These are phyloP conservation scores for Pseudopithomyces maydicus DNA, from an alignment of 2,329 filamentous ascomycete species.

Conservation along the genomic window DNA sequence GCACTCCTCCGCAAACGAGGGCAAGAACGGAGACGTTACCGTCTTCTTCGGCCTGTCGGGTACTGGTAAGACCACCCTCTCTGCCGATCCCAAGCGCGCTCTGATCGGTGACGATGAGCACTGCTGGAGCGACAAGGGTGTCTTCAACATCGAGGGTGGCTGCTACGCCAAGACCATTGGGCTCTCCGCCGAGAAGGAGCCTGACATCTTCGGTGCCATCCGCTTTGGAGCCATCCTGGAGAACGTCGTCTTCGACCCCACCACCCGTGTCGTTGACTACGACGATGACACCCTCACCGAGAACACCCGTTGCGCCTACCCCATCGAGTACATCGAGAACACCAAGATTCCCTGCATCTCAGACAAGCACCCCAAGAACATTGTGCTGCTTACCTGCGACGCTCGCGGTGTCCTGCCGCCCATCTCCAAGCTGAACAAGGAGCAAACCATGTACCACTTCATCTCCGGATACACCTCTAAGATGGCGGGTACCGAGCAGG, in stretches of 20 bases:
- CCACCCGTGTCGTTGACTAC: constrained; percentile 90
- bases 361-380: constrained; percentile 88
- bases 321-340: constrained; percentile 98
- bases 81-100: constrained; percentile 93
- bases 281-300: constrained; percentile 94
- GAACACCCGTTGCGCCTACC: constrained; percentile 98
- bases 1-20: constrained; percentile 98
- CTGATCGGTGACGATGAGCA: constrained; percentile 99
- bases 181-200: constrained; percentile 97
- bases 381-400: constrained; percentile 97
- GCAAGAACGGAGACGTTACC: constrained; percentile 90
- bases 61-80: constrained; percentile 98
- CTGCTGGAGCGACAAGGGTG: constrained; percentile 95
- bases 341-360: constrained; percentile 97
- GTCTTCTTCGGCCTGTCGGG: constrained; percentile 99
- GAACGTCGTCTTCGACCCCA: constrained; percentile 96
- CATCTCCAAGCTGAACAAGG: constrained; percentile 92
- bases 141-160: constrained; percentile 99
- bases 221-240: constrained; percentile 96
- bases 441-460: constrained; percentile 99
- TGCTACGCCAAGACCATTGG: constrained; percentile 99
- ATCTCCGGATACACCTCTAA: constrained; percentile 99
- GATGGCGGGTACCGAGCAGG: constrained; percentile 99
- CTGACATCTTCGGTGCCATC: constrained; percentile 96
- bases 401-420: constrained; percentile 95